Evolutionary conservation across 306 rosid genomes (phyloP).

Genomic region (Sicyos edulis): DNA sequence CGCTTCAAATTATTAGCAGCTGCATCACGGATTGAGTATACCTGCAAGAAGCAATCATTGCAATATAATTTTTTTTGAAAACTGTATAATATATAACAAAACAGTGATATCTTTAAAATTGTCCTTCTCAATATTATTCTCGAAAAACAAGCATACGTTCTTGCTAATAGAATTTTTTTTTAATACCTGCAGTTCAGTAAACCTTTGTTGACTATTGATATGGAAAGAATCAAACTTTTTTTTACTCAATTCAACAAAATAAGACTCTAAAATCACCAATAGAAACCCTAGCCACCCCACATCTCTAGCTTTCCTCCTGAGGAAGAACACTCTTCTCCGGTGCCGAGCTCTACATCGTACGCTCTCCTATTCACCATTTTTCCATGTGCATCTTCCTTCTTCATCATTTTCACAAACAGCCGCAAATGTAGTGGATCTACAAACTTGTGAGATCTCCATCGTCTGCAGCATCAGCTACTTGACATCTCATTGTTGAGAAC

Average conservation of each 20-base stretch:
- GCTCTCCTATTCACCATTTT: too few species aligned
- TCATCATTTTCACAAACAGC: too few species aligned
- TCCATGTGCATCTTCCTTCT: too few species aligned
- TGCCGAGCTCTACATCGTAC: too few species aligned
- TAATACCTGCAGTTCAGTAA: neutral
- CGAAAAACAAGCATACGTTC: neutral
- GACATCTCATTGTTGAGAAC: too few species aligned
- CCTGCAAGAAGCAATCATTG: constrained; percentile 43
- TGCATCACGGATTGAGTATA: constrained; percentile 95
- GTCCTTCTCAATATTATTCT: neutral
- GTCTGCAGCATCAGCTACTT: too few species aligned
- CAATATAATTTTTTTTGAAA: neutral
- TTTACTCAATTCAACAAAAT: neutral
- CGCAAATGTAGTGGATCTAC: too few species aligned
- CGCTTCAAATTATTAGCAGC: constrained; percentile 97
- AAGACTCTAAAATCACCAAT: too few species aligned
- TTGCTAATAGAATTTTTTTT: neutral
- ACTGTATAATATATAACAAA: neutral
- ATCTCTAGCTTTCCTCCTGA: too few species aligned
- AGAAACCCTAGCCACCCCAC: too few species aligned
- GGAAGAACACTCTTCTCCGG: too few species aligned
- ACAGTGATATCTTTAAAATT: neutral
- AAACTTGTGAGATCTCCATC: too few species aligned
- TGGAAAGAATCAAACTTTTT: neutral
- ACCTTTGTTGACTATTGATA: neutral